phyloP scores from a whole-genome alignment of 257 asterid genomes.

The Nicotiana tomentosiformis region DNA sequence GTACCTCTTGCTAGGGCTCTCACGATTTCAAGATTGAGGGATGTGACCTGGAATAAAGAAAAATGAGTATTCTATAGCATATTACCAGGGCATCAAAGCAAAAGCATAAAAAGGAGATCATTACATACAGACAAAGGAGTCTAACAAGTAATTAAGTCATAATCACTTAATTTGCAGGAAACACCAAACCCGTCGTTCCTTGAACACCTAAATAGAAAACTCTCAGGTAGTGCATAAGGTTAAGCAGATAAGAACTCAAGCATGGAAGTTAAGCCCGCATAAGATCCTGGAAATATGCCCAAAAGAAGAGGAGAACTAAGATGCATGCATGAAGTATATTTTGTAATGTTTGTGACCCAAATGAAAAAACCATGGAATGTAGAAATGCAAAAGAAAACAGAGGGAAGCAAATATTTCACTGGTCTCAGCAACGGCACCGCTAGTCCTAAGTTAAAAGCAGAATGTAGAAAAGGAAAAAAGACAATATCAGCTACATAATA shows the following conservation, averaged over 20 bases:
- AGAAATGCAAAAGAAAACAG: neutral
- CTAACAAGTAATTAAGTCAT: neutral
- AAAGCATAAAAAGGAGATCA: neutral
- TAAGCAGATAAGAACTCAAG: neutral
- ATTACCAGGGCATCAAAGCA: neutral
- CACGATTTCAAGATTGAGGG: constrained; percentile 88
- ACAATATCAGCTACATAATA: neutral
- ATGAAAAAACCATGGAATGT: neutral
- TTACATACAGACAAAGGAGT: neutral
- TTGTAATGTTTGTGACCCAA: neutral
- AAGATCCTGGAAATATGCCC: neutral
- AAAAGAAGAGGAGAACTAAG: constrained; percentile 5
- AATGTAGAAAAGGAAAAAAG: neutral
- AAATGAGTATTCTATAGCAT: neutral
- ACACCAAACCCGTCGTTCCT: neutral
- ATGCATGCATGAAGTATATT: neutral
- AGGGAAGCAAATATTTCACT: neutral
- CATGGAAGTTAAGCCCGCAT: neutral
- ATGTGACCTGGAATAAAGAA: constrained; percentile 59
- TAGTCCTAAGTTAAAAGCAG: neutral
- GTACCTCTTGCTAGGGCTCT: constrained; percentile 91
- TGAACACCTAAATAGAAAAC: neutral
- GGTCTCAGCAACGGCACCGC: neutral
- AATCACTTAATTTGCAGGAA: neutral
- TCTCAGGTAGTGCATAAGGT: neutral